A percentile compares a stretch with the other conserved stretches of the same genome.
Evolutionary conservation across 495 filamentous ascomycete species (phyloP).

Genomic region (Neurospora intermedia): DNA sequence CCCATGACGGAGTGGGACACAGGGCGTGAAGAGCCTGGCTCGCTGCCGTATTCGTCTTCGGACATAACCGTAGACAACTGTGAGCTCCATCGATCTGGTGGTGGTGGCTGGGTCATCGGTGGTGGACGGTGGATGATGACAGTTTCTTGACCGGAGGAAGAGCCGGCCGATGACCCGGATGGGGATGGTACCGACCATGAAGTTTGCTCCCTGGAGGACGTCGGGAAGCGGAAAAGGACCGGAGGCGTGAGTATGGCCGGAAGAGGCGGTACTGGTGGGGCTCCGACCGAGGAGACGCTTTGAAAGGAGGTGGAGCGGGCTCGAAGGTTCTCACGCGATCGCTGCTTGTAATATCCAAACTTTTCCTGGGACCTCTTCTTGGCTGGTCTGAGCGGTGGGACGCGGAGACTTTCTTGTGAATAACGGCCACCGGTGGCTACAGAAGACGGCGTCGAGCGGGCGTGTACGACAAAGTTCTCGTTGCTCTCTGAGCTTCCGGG

Average conservation of each 20-base stretch:
- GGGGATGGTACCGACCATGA: constrained; percentile 18
- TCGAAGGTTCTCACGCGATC: constrained; percentile 37
- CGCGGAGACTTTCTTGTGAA: constrained; percentile 43
- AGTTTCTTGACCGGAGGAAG: constrained; percentile 7
- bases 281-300: constrained; percentile 28
- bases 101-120: constrained; percentile 26
- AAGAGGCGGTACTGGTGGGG: constrained; percentile 24
- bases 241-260: constrained; percentile 23
- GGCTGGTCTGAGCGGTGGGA: constrained; percentile 37
- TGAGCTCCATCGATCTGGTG: constrained; percentile 55
- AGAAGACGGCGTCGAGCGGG: constrained; percentile 31
- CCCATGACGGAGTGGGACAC: constrained; percentile 31
- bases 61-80: constrained; percentile 66
- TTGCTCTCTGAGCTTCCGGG: constrained; percentile 17
- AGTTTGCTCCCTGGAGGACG: constrained; percentile 8
- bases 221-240: constrained; percentile 14
- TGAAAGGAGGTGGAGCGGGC: constrained; percentile 37
- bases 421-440: constrained; percentile 24
- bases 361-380: constrained; percentile 36
- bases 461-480: constrained; percentile 38
- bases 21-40: constrained; percentile 27
- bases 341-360: constrained; percentile 36
- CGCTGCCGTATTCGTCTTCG: constrained; percentile 43
- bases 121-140: constrained; percentile 9
- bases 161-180: constrained; percentile 13